Conservation (phyloP, 2,329 filamentous ascomycete species). For the Neophaeococcomyces aloes region DNA sequence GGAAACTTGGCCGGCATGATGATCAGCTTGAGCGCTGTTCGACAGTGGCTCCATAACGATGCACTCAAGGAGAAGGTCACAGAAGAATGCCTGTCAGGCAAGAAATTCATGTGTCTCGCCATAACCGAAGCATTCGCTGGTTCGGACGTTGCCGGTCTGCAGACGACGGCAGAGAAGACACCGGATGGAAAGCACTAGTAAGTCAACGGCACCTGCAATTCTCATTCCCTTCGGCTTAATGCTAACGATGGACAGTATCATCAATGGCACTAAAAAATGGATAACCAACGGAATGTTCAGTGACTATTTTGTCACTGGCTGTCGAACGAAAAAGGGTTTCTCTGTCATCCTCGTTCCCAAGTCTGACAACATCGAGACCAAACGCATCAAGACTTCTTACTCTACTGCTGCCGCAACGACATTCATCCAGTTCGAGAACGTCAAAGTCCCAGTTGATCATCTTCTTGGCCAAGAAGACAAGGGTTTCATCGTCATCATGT, state of each 20-base stretch:
- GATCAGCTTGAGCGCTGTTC: conserved; percentile 54
- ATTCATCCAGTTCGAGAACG: conserved; percentile 65
- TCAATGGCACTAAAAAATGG: conserved; percentile 72
- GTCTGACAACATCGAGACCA: conserved; percentile 56
- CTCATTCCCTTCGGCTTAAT: not conserved
- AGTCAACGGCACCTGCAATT: conserved; percentile 9
- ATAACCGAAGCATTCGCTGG: conserved; percentile 70
- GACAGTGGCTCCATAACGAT: conserved; percentile 56
- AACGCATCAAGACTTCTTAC: conserved; percentile 56
- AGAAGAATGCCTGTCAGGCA: conserved; percentile 56
- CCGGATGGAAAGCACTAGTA: conserved; percentile 53
- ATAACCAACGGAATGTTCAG: conserved; percentile 65
- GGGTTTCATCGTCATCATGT: conserved; percentile 67
- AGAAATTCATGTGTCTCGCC: conserved; percentile 61
- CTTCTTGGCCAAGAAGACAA: conserved; percentile 58
- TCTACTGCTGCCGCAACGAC: conserved; percentile 58
- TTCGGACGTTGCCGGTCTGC: conserved; percentile 62
- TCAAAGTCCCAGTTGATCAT: conserved; percentile 59
- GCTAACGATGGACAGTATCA: conserved; percentile 26
- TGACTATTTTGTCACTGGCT: conserved; percentile 59
- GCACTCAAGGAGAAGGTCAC: conserved; percentile 55
- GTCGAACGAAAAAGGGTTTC: conserved; percentile 57
- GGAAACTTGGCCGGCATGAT: conserved; percentile 60
- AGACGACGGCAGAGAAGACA: conserved; percentile 54
- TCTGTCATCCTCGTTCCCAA: conserved; percentile 61